A percentile compares a stretch with the other conserved stretches of the same genome.
Evolutionary conservation across 2,329 filamentous ascomycete species (phyloP).

Genomic region (Penicillium sp.): DNA sequence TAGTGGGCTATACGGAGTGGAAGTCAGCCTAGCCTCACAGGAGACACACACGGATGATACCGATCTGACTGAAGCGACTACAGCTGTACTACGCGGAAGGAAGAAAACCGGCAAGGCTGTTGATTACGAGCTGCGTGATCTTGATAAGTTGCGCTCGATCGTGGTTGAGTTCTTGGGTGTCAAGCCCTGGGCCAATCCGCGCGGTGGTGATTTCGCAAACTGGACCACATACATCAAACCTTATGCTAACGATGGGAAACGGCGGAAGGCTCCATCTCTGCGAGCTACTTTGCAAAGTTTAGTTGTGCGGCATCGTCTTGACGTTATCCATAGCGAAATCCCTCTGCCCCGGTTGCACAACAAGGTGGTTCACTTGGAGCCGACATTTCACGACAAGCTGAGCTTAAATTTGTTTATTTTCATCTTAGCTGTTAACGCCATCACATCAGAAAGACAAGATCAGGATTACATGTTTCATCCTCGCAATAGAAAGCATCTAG

Average conservation of each 20-base stretch:
- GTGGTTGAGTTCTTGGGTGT: constrained; percentile 74
- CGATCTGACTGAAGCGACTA: constrained; percentile 37
- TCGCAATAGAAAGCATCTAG: constrained; percentile 69
- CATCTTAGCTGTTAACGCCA: constrained; percentile 81
- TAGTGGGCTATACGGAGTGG: constrained; percentile 77
- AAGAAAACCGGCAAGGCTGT: constrained; percentile 47
- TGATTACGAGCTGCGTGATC: constrained; percentile 64
- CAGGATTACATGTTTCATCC: constrained; percentile 88
- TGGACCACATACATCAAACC: constrained; percentile 77
- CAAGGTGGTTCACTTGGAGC: constrained; percentile 73
- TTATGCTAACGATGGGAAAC: constrained; percentile 59
- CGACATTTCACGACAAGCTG: constrained; percentile 82
- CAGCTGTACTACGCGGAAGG: constrained; percentile 37
- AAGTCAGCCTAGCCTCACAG: constrained; percentile 59
- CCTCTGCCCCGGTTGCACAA: constrained; percentile 74
- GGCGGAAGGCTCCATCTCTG: constrained; percentile 55
- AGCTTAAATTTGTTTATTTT: constrained; percentile 85
- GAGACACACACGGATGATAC: constrained; percentile 44
- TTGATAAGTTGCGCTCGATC: constrained; percentile 70
- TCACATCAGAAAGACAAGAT: constrained; percentile 84
- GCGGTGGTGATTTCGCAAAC: constrained; percentile 63
- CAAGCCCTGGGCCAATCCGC: constrained; percentile 75
- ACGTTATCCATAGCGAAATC: constrained; percentile 70
- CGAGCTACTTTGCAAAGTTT: constrained; percentile 73
- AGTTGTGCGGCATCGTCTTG: constrained; percentile 77